Conservation (phyloP, 495 filamentous ascomycete species). For the Aspergillus kassunensis region DNA sequence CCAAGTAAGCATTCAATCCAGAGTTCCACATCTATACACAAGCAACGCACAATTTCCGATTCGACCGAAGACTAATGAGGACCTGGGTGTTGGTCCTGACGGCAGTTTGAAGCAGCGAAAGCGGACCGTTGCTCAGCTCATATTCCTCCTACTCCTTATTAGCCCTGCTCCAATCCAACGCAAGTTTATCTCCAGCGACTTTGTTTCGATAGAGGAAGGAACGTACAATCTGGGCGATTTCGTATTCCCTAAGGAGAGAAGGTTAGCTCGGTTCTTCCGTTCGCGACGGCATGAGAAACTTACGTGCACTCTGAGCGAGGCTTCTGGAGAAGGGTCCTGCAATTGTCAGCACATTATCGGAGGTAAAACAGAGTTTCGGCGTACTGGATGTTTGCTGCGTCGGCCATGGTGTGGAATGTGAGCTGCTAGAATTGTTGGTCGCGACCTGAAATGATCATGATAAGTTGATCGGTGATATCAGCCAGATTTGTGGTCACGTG, state of each 20-base stretch:
- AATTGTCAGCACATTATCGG: neutral
- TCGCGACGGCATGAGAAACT: neutral
- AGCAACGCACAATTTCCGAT: conserved; percentile 60
- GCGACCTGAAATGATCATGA: conserved; percentile 11
- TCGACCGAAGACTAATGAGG: conserved; percentile 84
- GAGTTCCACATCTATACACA: neutral
- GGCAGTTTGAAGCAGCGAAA: conserved; percentile 90
- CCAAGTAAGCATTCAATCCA: neutral
- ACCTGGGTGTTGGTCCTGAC: conserved; percentile 85
- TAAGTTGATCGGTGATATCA: conserved; percentile 13
- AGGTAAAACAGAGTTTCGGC: neutral
- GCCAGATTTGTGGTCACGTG: conserved; percentile 15
- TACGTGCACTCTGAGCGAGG: conserved; percentile 16
- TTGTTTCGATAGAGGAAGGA: neutral
- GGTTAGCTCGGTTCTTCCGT: conserved; percentile 2
- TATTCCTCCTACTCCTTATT: conserved; percentile 13
- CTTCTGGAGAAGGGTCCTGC: conserved; percentile 13
- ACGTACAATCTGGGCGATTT: conserved; percentile 16
- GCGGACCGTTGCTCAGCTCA: conserved; percentile 79
- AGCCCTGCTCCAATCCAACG: neutral
- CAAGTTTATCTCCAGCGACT: neutral
- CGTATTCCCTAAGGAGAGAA: conserved; percentile 9
- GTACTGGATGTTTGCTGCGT: conserved; percentile 16
- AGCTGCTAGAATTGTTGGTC: conserved; percentile 5
- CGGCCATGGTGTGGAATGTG: conserved; percentile 10